Evolutionary conservation across 495 filamentous ascomycete genomes (phyloP).

Genomic region (Sphaerosporella brunnea): DNA sequence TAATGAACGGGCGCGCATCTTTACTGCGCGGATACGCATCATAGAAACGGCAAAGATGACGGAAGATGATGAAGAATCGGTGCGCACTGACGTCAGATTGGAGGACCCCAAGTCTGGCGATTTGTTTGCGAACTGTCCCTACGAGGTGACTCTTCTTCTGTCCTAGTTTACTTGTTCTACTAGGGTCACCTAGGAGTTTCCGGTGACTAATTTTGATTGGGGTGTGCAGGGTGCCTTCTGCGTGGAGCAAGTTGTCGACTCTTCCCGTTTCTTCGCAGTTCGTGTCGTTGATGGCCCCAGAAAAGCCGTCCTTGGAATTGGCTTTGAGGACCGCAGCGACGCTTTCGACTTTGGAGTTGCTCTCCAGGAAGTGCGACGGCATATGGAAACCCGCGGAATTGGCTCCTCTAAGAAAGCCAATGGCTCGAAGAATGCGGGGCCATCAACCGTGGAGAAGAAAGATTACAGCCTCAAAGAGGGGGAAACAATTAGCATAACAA

Average conservation of each 20-base stretch:
- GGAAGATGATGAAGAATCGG: slow-evolving; percentile 31
- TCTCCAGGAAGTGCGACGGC: slow-evolving; percentile 47
- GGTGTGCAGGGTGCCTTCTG: slow-evolving; percentile 23
- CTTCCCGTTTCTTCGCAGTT: slow-evolving; percentile 61
- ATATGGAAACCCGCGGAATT: slow-evolving; percentile 8
- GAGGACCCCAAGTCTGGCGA: slow-evolving; percentile 51
- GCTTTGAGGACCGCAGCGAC: slow-evolving; percentile 67
- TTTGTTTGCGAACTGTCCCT: slow-evolving; percentile 66
- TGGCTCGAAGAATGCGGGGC: slow-evolving; percentile 5
- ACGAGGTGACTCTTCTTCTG: slow-evolving; percentile 25
- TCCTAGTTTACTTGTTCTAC: neutral
- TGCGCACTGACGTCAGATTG: slow-evolving; percentile 54
- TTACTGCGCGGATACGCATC: slow-evolving; percentile 62
- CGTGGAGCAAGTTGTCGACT: slow-evolving; percentile 58
- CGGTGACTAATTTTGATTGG: neutral
- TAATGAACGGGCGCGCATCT: slow-evolving; percentile 50
- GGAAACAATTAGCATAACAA: slow-evolving; percentile 65
- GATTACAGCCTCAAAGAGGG: slow-evolving; percentile 71
- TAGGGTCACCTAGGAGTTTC: neutral
- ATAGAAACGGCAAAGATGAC: slow-evolving; percentile 48
- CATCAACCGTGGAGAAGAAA: slow-evolving; percentile 34
- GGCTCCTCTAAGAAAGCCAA: neutral
- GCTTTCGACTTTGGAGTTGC: slow-evolving; percentile 68
- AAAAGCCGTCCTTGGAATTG: slow-evolving; percentile 63
- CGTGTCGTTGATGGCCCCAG: slow-evolving; percentile 48